These are phyloP conservation scores for Arthroderma sp. DNA, from an alignment of 2,329 filamentous ascomycete species.

Conservation along the genomic window DNA sequence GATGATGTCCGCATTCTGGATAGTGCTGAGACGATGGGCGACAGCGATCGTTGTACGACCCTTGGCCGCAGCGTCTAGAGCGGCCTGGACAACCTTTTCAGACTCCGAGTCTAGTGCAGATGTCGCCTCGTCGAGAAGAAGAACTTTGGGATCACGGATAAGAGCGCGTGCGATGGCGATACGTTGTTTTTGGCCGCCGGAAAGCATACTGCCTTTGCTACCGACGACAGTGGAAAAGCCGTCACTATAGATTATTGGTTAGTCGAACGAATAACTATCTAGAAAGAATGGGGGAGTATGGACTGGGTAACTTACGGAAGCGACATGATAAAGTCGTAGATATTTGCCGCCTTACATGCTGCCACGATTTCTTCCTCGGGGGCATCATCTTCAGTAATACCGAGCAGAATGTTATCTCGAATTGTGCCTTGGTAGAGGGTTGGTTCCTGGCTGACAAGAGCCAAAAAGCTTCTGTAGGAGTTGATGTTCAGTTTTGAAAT, in stretches of 20 bases:
- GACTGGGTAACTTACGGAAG: conserved; percentile 43
- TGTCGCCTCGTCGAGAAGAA: conserved; percentile 68
- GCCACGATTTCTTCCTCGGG: conserved; percentile 59
- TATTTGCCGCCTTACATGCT: conserved; percentile 81
- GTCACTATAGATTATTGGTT: conserved; percentile 35
- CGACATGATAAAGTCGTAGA: conserved; percentile 76
- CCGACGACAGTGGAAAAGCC: conserved; percentile 79
- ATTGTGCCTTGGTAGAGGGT: conserved; percentile 90
- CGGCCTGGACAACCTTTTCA: conserved; percentile 48
- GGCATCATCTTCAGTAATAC: conserved; percentile 52
- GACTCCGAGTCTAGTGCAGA: conserved; percentile 38
- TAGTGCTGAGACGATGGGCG: conserved; percentile 80
- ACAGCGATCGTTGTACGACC: conserved; percentile 87
- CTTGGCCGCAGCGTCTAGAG: conserved; percentile 68
- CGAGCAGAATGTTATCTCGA: conserved; percentile 76
- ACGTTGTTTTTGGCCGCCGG: conserved; percentile 87
- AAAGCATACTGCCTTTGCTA: conserved; percentile 71
- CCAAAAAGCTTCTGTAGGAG: conserved; percentile 69
- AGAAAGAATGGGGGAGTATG: conserved; percentile 2
- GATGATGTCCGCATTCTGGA: conserved; percentile 87
- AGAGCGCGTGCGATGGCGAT: conserved; percentile 86
- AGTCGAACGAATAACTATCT: neutral
- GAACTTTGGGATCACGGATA: conserved; percentile 76
- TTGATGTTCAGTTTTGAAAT: conserved; percentile 71
- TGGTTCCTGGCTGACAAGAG: conserved; percentile 86